Evolutionary conservation across 495 filamentous ascomycete species (phyloP).

Genomic region (Penicillium riverlandense): DNA sequence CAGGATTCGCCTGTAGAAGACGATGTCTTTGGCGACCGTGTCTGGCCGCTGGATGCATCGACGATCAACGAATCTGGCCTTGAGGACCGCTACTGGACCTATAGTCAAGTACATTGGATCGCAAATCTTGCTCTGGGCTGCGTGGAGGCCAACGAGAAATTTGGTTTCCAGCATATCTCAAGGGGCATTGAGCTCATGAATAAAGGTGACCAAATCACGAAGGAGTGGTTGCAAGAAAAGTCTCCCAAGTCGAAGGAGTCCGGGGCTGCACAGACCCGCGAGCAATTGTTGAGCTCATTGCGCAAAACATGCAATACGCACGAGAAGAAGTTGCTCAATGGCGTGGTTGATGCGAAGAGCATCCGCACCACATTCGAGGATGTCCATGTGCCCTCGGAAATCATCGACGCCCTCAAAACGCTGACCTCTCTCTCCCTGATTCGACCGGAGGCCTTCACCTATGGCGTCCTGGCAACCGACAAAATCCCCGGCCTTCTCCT

Average conservation of each 20-base stretch:
- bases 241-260: constrained; percentile 19
- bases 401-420: constrained; percentile 81
- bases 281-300: constrained; percentile 29
- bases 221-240: constrained; percentile 32
- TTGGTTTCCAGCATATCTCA: constrained; percentile 34
- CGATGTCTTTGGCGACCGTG: constrained; percentile 21
- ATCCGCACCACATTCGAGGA: constrained; percentile 82
- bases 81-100: constrained; percentile 48
- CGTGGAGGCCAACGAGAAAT: constrained; percentile 28
- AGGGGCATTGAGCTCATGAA: constrained; percentile 32
- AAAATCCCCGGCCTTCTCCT: constrained; percentile 84
- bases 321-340: constrained; percentile 75
- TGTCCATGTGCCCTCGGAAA: constrained; percentile 73
- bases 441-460: constrained; percentile 90
- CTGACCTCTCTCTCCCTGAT: constrained; percentile 82
- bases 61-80: constrained; percentile 38
- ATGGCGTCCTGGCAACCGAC: constrained; percentile 88
- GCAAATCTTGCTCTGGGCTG: constrained; percentile 54
- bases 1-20: constrained; percentile 26
- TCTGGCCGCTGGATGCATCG: constrained; percentile 29
- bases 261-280: constrained; percentile 22
- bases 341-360: constrained; percentile 71
- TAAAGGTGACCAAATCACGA: constrained; percentile 25
- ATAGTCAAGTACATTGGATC: constrained; percentile 55
- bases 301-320: constrained; percentile 57